Evolutionary conservation across 2,329 filamentous ascomycete genomes (phyloP).

Genomic region (Periconia sp.): DNA sequence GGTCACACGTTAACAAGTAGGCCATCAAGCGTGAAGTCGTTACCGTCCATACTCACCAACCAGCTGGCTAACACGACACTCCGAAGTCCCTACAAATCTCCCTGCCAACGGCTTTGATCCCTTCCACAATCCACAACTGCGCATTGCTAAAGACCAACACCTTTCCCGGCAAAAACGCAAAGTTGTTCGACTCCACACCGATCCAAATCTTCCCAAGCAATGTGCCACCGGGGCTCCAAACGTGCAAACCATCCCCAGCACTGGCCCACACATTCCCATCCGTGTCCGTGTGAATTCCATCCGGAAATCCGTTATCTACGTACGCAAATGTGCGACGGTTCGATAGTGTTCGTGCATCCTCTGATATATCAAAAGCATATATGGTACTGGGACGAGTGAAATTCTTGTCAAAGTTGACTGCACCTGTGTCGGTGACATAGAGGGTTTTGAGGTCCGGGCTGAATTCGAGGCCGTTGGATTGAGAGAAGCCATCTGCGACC

Average conservation of each 20-base stretch:
- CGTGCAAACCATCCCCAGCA: slow-evolving; percentile 57
- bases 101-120: slow-evolving; percentile 35
- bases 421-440: slow-evolving; percentile 54
- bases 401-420: slow-evolving; percentile 35
- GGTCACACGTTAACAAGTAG: too few species aligned
- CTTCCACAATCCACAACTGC: slow-evolving; percentile 41
- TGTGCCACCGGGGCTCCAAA: slow-evolving; percentile 54
- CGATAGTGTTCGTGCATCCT: slow-evolving; percentile 37
- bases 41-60: too few species aligned
- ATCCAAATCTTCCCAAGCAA: slow-evolving; percentile 61
- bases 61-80: slow-evolving; percentile 2
- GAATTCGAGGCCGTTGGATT: slow-evolving; percentile 51
- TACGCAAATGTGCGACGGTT: slow-evolving; percentile 58
- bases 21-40: too few species aligned
- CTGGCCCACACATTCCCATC: slow-evolving; percentile 59
- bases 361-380: slow-evolving; percentile 47
- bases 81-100: slow-evolving; percentile 41
- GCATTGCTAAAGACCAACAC: slow-evolving; percentile 40
- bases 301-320: slow-evolving; percentile 56
- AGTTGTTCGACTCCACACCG: slow-evolving; percentile 42
- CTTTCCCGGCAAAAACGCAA: slow-evolving; percentile 39
- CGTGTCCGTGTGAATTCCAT: slow-evolving; percentile 59
- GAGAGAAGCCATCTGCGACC: slow-evolving; percentile 45
- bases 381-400: slow-evolving; percentile 45
- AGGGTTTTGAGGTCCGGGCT: slow-evolving; percentile 47